These are phyloP conservation scores for Dryadomyces sulphureus DNA, from an alignment of 2,329 filamentous ascomycete species.

Conservation along the genomic window DNA sequence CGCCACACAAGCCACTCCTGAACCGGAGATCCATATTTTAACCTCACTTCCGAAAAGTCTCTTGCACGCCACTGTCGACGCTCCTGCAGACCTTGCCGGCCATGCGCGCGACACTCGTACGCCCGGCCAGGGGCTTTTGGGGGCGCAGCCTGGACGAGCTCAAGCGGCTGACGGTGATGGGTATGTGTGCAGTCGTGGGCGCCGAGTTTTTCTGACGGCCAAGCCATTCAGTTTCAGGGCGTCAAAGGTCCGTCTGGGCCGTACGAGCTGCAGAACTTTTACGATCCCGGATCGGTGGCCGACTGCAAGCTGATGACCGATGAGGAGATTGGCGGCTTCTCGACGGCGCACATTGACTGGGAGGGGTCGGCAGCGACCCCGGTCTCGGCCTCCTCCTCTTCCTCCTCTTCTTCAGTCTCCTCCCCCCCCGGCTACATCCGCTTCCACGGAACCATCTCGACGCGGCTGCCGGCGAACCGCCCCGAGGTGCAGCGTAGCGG, in stretches of 20 bases:
- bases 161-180: conserved; percentile 38
- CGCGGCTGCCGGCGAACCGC: conserved; percentile 58
- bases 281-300: conserved; percentile 27
- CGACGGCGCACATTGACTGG: conserved; percentile 57
- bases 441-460: conserved; percentile 83
- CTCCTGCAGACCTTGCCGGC: neutral
- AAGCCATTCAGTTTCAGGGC: conserved; percentile 57
- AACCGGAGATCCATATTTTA: no score
- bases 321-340: conserved; percentile 73
- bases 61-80: neutral
- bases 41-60: neutral
- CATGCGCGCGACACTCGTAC: conserved; percentile 31
- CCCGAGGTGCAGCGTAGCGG: conserved; percentile 67
- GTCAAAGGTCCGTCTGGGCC: conserved; percentile 50
- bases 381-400: conserved; percentile 13
- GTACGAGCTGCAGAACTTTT: conserved; percentile 50
- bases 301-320: conserved; percentile 73
- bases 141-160: conserved; percentile 46
- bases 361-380: no score
- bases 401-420: conserved; percentile 8
- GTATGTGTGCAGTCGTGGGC: conserved; percentile 19
- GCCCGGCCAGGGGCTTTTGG: conserved; percentile 37
- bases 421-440: conserved; percentile 43
- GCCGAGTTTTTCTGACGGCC: neutral
- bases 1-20: no score